Base-by-base conservation (phyloP, 768 basidiomycete species). In the Fomitopsis serialis region DNA sequence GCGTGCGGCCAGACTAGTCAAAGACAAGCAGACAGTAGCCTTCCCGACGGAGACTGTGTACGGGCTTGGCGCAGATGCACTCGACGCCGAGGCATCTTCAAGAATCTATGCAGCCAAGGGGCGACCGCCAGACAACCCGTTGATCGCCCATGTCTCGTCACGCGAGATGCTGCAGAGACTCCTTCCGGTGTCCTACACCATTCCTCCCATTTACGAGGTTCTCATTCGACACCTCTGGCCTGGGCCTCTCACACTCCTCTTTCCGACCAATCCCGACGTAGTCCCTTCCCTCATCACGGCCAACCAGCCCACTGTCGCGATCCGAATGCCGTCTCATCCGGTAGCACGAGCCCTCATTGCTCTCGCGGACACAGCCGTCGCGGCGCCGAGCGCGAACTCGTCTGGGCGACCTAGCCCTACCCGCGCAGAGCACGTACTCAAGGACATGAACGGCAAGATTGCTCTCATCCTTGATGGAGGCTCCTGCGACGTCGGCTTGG, bases 41-140 rank as follows among this genome's bases (percentile, higher is more conserved):
- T 90, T 99, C 65, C 96, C 97, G 0, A 98, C 97, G 27, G 97
- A 99, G 70, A 98, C 97, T 0, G 97, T 99, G 11, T 99, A 98
- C 69, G 97, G 97, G 1, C 82, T 99, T n/a, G 97, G 90, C 25
- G 97, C 93, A 0, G 71, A 85, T 21, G 93, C 96, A 0, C 71
- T 92, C 43, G 72, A 82, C 61, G 58, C 78, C 8, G 58, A 69
- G 15, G 92, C 95, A 2, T 79, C 82, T 5, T 64, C 77, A 2
- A 78, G 77, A 61, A 94, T 99, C 61, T 99, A 93, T 69, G 68
- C 78, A 17, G 87, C 87, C 48, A 99, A 99, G 64, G 91, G 93
- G 36, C 80, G 97, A 50, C 97, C 97, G 7, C 73, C 88, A 3
- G 97, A 99, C 69, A 99, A 99, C 69, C 97, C 97, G 1, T 78